Percentiles rank a stretch among this genome's conserved stretches.
Conservation (phyloP, 805 yeast genomes). For the Candida easanensis region DNA sequence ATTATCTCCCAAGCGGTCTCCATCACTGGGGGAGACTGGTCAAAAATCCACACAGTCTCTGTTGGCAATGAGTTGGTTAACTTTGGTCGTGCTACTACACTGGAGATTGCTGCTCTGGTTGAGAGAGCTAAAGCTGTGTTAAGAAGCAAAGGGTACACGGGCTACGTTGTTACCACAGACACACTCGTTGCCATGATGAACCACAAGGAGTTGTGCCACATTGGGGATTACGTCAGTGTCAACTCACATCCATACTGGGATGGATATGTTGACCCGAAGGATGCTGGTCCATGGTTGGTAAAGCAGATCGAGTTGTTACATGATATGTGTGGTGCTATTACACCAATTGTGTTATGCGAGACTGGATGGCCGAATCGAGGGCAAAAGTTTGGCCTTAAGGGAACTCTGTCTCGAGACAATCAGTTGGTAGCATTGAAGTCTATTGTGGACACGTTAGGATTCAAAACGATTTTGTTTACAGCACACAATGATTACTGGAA, state of each 20-base stretch:
- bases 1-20: conserved; percentile 45
- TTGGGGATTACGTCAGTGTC: conserved; percentile 61
- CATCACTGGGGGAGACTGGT: conserved; percentile 50
- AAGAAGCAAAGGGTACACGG: conserved; percentile 44
- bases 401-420: conserved; percentile 52
- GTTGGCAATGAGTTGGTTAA: conserved; percentile 67
- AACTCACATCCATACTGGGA: conserved; percentile 69
- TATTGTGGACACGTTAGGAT: conserved; percentile 45
- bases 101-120: conserved; percentile 46
- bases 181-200: conserved; percentile 54
- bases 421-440: conserved; percentile 52
- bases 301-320: conserved; percentile 44
- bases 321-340: conserved; percentile 39
- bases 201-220: conserved; percentile 50
- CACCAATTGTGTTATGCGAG: conserved; percentile 46
- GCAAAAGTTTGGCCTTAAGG: conserved; percentile 42
- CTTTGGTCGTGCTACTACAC: conserved; percentile 43
- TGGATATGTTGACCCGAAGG: conserved; percentile 46
- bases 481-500: conserved; percentile 66
- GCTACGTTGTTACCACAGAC: conserved; percentile 60
- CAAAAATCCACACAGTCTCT: conserved; percentile 54
- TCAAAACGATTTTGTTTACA: conserved; percentile 53
- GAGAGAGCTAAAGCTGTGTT: conserved; percentile 44
- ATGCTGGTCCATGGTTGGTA: conserved; percentile 53
- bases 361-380: conserved; percentile 73